Base-by-base conservation (phyloP, 2,329 filamentous ascomycete genomes). In the Epichloe glyceriae region DNA sequence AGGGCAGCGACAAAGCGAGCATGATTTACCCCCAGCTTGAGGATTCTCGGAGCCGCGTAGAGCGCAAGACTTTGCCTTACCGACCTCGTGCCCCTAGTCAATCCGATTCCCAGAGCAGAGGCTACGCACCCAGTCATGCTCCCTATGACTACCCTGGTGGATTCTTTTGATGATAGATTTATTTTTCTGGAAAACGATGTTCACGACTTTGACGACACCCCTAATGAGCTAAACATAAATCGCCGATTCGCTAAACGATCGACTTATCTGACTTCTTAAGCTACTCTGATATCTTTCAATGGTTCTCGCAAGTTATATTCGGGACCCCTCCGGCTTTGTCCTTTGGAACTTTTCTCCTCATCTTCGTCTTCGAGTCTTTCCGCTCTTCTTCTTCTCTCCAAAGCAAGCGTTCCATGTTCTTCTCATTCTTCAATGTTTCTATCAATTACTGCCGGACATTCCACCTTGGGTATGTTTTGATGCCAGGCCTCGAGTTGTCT, bases 1-100 rank as follows among this genome's bases (percentile, higher is more conserved):
- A 67, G 46, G 73, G 70, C 46, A 79, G 75, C 58, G 79, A 83
- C 54, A 68, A 68, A 49, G 70, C 70, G 12, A 75, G 70, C 61
- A 73, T 72, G 49, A 61, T 72, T 35, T 74, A 74, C 50, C 65
- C 67, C 52, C 59, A 68, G 53, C 58, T 70, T 4, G 76, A 80
- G 26, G 49, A 79, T 47, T 67, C 68, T 50, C 65, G 67, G 38
- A 64, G 64, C 40, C 69, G 72, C 44, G 58, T 67, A 19, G 74
- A 75, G 20, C 68, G 71, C 30, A 66, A 64, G 56, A 61, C 64
- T 8, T 67, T 75, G 11, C 62, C 70, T 26, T 63, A 69, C 53
- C 74, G 72, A 45, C 63, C 62, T 51, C 74, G 72, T 50, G 69
- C 73, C 19, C 68, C 67, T 34, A 80, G 76, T 52, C 75, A 76